Evolutionary conservation across 805 yeast genomes (phyloP).

Genomic region (Gaillardinia entomophila): DNA sequence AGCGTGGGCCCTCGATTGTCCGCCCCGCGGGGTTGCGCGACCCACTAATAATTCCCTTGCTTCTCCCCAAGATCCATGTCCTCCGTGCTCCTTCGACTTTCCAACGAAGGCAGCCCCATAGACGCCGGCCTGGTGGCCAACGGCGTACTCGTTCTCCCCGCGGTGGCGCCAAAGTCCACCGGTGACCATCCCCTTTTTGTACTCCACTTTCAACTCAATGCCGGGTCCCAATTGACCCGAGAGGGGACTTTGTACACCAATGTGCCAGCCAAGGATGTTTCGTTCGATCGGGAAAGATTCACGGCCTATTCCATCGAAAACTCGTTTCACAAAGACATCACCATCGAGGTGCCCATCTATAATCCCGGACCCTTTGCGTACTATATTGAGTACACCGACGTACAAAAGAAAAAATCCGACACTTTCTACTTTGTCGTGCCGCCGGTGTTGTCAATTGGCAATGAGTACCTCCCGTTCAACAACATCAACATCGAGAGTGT

Average conservation of each 20-base stretch:
- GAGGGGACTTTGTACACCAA: conserved; percentile 73
- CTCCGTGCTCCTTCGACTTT: conserved; percentile 44
- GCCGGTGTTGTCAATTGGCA: conserved; percentile 60
- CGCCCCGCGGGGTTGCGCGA: too few relatives aligned
- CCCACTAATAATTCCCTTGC: too few relatives aligned
- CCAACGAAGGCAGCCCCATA: conserved; percentile 44
- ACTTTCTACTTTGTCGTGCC: conserved; percentile 78
- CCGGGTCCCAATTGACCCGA: conserved; percentile 68
- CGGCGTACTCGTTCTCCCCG: conserved; percentile 50
- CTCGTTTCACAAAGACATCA: conserved; percentile 60
- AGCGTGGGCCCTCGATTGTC: too few relatives aligned
- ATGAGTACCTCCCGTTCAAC: conserved; percentile 60
- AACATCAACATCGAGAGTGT: conserved; percentile 78
- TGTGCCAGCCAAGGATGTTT: conserved; percentile 42
- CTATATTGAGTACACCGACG: conserved; percentile 52
- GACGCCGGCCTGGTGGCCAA: conserved; percentile 26
- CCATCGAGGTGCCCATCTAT: conserved; percentile 55
- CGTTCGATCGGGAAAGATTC: conserved; percentile 55
- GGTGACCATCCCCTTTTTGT: conserved; percentile 39
- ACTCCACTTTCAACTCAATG: conserved; percentile 61
- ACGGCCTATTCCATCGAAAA: conserved; percentile 44
- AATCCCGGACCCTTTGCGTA: conserved; percentile 78
- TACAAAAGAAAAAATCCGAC: conserved; percentile 19
- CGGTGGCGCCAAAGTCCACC: conserved; percentile 31
- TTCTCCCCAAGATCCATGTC: too few relatives aligned